Evolutionary conservation across 768 basidiomycete genomes (phyloP), one percentile per base, ranked within the genome.

Genomic region (Suillus spraguei): DNA sequence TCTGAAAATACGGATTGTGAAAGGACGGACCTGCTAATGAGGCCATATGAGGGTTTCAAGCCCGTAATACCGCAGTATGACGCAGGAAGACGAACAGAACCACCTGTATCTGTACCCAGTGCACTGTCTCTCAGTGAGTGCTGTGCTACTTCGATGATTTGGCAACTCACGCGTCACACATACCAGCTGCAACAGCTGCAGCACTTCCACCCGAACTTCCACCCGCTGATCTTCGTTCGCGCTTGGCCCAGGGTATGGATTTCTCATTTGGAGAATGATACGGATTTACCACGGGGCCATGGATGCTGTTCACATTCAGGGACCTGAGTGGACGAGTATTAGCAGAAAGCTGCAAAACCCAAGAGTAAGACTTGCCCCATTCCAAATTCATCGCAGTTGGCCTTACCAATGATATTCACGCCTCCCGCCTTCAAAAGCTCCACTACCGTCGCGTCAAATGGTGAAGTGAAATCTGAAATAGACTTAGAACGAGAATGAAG

Each of bases 371-470:
- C 87, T 22, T 63, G 95, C 90, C 97, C 97, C 97, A 99, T 99
- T 1, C 97, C 97, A 76, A 99, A 99, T 76, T 99, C 96, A 72
- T 99, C 97, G 74, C 94, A 94, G 71, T 97, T 96, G 1, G 95
- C 89, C 77, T 97, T 97, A 1, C 95, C 97, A 2, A 91, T 70
- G 13, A 98, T 82, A 20, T 85, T 75, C 0, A 89, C 94, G 0
- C 94, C 95, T 0, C 69, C 69, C 0, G 78, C 65, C 1, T 81
- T 79, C 3, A 99, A 76, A 11, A 88, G 76, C 5, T 76, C 64
- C 0, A 97, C 92, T 7, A 91, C 91, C 1, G 94, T 97, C 56
- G 97, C 93, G 72, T 94, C 91, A 71, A 91, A 94, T 0, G 94
- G 93, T 0, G 96, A 87, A 0, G 68, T 74, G 70, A 92, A 97